These are phyloP conservation scores for Verbena officinalis DNA, from an alignment of 257 asterid species.

Conservation along the genomic window DNA sequence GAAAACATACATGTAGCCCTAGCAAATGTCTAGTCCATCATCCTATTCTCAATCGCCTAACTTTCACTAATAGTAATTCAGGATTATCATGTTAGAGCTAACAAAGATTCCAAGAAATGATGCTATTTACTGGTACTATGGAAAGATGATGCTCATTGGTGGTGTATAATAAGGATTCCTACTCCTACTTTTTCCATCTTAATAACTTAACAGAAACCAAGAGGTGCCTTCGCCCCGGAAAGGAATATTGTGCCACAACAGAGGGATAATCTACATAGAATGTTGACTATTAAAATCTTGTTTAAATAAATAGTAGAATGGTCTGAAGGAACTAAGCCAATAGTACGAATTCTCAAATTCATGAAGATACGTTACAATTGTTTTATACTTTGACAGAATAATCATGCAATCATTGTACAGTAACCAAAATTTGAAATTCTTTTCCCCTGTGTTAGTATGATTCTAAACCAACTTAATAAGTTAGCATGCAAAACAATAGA, in stretches of 20 bases:
- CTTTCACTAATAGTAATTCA: conserved; percentile 17
- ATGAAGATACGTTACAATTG: neutral
- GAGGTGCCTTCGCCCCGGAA: conserved; percentile 10
- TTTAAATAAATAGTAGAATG: neutral
- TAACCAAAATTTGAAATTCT: neutral
- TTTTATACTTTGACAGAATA: conserved; percentile 6
- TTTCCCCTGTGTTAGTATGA: neutral
- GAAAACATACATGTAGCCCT: conserved; percentile 17
- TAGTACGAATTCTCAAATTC: neutral
- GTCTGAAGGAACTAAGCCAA: conserved; percentile 5
- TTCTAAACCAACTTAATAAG: conserved; percentile 6
- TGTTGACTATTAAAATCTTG: conserved; percentile 5
- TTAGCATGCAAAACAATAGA: conserved; percentile 24
- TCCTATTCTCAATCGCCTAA: conserved; percentile 5
- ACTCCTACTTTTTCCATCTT: neutral
- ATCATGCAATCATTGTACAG: conserved; percentile 16
- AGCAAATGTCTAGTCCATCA: conserved; percentile 9
- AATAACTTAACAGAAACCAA: conserved; percentile 3
- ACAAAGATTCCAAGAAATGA: neutral
- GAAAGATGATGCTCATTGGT: conserved; percentile 9
- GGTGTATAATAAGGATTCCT: conserved; percentile 16
- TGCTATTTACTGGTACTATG: conserved; percentile 7
- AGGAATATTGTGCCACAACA: neutral
- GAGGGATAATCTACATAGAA: conserved; percentile 1
- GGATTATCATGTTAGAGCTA: conserved; percentile 5